These are phyloP conservation scores for Myriosclerotinia duriaeana DNA, from an alignment of 2,329 filamentous ascomycete genomes.

Conservation along the genomic window DNA sequence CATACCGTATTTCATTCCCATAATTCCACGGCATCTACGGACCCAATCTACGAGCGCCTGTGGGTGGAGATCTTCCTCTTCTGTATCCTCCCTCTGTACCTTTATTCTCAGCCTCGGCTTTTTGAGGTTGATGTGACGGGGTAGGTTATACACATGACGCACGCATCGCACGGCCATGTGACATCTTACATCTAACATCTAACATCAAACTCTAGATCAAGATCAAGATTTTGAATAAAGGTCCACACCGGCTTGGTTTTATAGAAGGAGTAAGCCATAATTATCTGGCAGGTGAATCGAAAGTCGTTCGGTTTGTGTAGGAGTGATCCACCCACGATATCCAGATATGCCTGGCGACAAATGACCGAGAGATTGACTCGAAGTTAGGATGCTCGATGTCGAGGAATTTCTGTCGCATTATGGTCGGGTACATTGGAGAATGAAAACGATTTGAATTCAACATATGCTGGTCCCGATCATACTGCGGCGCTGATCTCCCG, in stretches of 20 bases:
- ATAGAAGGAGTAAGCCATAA: not conserved
- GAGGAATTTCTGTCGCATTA: not conserved
- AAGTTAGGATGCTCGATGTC: not conserved
- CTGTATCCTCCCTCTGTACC: not conserved
- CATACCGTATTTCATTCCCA: not conserved
- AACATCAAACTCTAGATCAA: not conserved
- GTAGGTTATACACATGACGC: not conserved
- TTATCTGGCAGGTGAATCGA: not conserved
- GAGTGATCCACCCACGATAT: not conserved
- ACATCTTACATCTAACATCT: not conserved
- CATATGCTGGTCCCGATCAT: not conserved
- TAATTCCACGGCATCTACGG: not conserved
- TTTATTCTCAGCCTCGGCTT: not conserved
- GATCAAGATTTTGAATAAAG: not conserved
- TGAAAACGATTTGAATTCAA: not conserved
- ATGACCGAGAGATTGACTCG: not conserved
- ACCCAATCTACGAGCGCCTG: not conserved
- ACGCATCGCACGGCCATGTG: not conserved
- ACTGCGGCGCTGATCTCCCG: not conserved
- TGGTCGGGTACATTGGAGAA: rapidly evolving
- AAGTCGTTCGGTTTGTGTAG: not conserved
- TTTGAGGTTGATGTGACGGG: not conserved
- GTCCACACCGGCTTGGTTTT: not conserved
- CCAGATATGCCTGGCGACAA: constrained; percentile 4
- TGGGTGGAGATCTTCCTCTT: not conserved